Evolutionary conservation across 2,329 filamentous ascomycete species (phyloP).

Genomic region (Capronia epimyces): DNA sequence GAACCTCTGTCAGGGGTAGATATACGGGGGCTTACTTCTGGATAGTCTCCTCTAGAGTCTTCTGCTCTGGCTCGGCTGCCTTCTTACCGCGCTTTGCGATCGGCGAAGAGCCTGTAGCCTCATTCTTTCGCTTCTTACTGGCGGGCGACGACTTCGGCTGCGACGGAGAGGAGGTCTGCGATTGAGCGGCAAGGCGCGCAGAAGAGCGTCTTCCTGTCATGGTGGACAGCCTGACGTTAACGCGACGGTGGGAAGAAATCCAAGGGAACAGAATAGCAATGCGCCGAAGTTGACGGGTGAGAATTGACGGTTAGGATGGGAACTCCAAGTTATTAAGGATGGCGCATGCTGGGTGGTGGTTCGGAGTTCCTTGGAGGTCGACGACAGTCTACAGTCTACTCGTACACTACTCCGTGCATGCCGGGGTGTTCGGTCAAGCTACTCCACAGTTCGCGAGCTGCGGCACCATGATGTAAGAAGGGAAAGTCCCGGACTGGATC

Average conservation of each 20-base stretch:
- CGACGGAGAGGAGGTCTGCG: constrained; percentile 28
- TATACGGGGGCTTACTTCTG: constrained; percentile 19
- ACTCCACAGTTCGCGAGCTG: neutral
- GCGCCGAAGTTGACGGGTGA: neutral
- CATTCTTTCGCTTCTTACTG: constrained; percentile 40
- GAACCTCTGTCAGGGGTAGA: neutral
- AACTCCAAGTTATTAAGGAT: neutral
- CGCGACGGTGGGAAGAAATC: neutral
- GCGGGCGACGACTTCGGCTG: constrained; percentile 26
- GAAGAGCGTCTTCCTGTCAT: constrained; percentile 31
- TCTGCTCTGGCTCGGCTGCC: constrained; percentile 27
- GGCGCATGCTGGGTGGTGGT: too few relatives aligned
- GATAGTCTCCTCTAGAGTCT: constrained; percentile 31
- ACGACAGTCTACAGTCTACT: neutral
- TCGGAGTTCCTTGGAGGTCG: neutral
- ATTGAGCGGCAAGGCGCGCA: constrained; percentile 40
- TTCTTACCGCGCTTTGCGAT: constrained; percentile 40
- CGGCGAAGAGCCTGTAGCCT: constrained; percentile 18
- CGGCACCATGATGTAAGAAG: neutral
- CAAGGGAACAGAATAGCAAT: neutral
- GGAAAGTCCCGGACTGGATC: neutral
- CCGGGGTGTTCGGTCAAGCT: neutral
- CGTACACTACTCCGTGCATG: neutral
- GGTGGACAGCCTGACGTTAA: neutral
- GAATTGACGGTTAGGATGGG: neutral